Base-by-base conservation (phyloP, 2,329 filamentous ascomycete genomes). In the Arthrobotrys entomopaga region DNA sequence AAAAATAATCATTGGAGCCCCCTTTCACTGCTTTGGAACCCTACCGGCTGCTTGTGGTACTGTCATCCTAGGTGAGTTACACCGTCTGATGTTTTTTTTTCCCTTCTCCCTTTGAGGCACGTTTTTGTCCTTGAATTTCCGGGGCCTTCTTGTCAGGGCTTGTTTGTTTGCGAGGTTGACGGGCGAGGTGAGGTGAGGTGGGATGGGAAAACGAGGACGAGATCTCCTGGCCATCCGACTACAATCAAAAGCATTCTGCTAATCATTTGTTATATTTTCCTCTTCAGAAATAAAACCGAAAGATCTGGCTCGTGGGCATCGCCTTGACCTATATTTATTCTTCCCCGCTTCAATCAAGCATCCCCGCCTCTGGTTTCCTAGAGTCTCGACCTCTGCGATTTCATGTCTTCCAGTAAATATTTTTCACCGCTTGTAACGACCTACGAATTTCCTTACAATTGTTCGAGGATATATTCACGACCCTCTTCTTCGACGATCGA, bases 401-500 rank as follows among this genome's bases (percentile, higher is more conserved):
- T 66, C 52, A 66, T 66, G 52, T 69, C 56, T 61, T 61, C 49
- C 48, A 69, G 65, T 69, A 69, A 49, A 69, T 69, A 54, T 61
- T 69, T 54, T 52, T 34, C 49, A 46, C 29, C 29, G 38, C 22
- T 50, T 57, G 58, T 70, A 63, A 70, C 65, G 65, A 64, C 24
- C 65, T 40, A 70, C 65, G 65, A 70, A 64, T 70, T 70, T 70
- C 65, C 65, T 70, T 70, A 19, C 34, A 57, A 38, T 43, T 57
- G 26, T 22, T 52, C 43, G 43, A 57, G 22, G 48, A 40, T 53
- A 49, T 61, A 61, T 69, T 69, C 49, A 69, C 57, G 65, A 69
- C 56, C 20, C 49, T 59, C 24, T n/a, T 42, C 63, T 19, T 57
- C 53, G 53, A 57, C 13, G 26, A 43, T 43, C 34, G 34, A 53